phyloP scores from a whole-genome alignment of 2,329 filamentous ascomycete genomes.

The Ascochyta viciae-villosae region DNA sequence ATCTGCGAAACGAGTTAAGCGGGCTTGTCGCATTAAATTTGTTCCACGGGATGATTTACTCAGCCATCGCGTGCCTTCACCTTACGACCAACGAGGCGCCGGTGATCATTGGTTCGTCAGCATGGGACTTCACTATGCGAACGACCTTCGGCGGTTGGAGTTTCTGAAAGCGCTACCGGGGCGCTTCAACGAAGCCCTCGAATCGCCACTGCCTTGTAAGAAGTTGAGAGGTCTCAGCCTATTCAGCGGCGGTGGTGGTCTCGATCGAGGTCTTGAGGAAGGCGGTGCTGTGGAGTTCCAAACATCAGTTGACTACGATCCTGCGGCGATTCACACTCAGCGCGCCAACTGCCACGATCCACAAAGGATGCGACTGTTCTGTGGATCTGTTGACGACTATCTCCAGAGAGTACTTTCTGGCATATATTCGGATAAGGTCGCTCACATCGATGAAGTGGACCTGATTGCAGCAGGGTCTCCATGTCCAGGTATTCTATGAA shows the following conservation, averaged over 20 bases:
- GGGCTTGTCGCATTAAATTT: conserved; percentile 66
- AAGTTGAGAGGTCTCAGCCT: conserved; percentile 66
- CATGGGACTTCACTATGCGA: conserved; percentile 24
- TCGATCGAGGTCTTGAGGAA: conserved; percentile 79
- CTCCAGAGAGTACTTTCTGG: conserved; percentile 64
- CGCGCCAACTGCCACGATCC: conserved; percentile 66
- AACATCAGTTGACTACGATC: conserved; percentile 72
- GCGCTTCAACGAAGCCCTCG: conserved; percentile 60
- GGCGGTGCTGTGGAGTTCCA: conserved; percentile 69
- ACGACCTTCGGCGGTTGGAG: neutral
- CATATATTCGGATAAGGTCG: conserved; percentile 51
- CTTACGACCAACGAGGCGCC: conserved; percentile 70
- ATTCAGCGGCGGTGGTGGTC: conserved; percentile 79
- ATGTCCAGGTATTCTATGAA: conserved; percentile 60
- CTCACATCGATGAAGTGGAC: conserved; percentile 68
- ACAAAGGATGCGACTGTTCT: conserved; percentile 61
- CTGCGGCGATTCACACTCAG: conserved; percentile 73
- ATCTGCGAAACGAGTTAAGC: conserved; percentile 53
- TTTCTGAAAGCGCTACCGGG: conserved; percentile 18
- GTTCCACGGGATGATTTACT: conserved; percentile 53
- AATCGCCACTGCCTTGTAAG: conserved; percentile 51
- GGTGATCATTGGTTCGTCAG: conserved; percentile 73
- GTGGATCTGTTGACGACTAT: conserved; percentile 76
- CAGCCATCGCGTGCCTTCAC: conserved; percentile 57
- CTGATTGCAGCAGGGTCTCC: conserved; percentile 77